A percentile compares a stretch with the other conserved stretches of the same genome.
Conservation (phyloP, 2,329 filamentous ascomycete genomes). For the Magnaporthiopsis poae region DNA sequence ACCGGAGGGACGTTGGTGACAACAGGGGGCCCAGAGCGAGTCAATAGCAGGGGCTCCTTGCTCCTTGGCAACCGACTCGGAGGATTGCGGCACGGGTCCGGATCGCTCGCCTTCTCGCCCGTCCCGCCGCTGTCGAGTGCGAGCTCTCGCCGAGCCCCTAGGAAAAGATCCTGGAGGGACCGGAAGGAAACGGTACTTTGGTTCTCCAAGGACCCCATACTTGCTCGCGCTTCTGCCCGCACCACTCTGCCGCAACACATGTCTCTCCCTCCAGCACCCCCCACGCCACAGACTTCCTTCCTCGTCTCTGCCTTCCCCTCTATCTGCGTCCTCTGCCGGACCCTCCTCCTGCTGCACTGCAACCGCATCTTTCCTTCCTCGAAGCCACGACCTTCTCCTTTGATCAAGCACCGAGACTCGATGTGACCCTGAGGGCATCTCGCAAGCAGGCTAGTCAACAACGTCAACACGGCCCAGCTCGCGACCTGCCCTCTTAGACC, state of each 20-base stretch:
- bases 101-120: not conserved
- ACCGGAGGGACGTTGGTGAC: too few relatives aligned
- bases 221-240: not conserved
- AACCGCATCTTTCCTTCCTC: conserved; percentile 1
- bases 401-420: not conserved
- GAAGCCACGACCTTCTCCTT: conserved; percentile 3
- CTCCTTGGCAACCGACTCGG: not conserved
- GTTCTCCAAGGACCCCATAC: not conserved
- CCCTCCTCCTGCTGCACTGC: conserved; percentile 1
- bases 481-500: not conserved
- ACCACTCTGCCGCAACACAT: not conserved
- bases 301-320: not conserved
- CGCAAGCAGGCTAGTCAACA: not conserved
- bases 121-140: not conserved
- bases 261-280: not conserved
- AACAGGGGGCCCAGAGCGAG: not conserved
- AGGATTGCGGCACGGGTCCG: not conserved
- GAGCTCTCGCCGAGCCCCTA: not conserved
- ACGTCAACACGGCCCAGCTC: too few relatives aligned
- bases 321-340: not conserved
- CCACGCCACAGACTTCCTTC: not conserved
- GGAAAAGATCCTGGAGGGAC: not conserved
- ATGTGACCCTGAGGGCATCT: conserved; percentile 1
- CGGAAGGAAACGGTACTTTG: not conserved
- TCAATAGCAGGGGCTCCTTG: not conserved